Base-by-base conservation (phyloP, 208 protist genomes). In the Herpetomonas tarakana region DNA sequence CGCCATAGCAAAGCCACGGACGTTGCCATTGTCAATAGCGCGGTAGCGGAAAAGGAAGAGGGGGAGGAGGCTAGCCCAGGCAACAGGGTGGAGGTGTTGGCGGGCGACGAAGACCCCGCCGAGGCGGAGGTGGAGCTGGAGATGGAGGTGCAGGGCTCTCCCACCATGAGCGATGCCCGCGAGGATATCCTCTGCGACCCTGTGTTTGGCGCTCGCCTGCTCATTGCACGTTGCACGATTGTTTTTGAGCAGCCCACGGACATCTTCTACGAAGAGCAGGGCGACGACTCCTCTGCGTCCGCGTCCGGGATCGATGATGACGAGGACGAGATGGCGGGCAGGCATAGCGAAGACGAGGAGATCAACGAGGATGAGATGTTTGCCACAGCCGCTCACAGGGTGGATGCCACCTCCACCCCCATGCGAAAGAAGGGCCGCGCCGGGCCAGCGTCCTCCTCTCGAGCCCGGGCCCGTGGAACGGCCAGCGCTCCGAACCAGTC, bases 141-240 rank as follows among this genome's bases (percentile, higher is more conserved):
- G 35, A 41, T 14, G 35, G 35, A 6, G 35, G 35, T 41, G 9
- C 6, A 41, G 6, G 35, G 6, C 14, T 14, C 35, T 14, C 9
- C 35, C 35, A 41, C 9, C 35, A 14, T 41, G 35, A 41, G 35
- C 35, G 35, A 41, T 18, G 14, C 14, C 9, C 35, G 35, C 6
- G 35, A 41, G 14, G 35, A 41, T 41, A 41, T 41, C 35, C 35
- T 41, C 35, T 41, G 35, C 35, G 35, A 41, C 35, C 35, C 35
- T 18, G 35, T 14, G 9, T 14, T 41, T 6, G 35, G 35, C 35
- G 9, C 14, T 14, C 35, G 35, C 35, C 35, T 41, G 6, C 35
- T 41, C 14, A 41, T 41, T 14, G 35, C 35, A 6, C 35, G 35
- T 14, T 41, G 35, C 35, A 41, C 35, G 9, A 41, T 41, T 41